Base-by-base conservation (phyloP, 176 grass and related monocot genomes). In the Zea luxurians region DNA sequence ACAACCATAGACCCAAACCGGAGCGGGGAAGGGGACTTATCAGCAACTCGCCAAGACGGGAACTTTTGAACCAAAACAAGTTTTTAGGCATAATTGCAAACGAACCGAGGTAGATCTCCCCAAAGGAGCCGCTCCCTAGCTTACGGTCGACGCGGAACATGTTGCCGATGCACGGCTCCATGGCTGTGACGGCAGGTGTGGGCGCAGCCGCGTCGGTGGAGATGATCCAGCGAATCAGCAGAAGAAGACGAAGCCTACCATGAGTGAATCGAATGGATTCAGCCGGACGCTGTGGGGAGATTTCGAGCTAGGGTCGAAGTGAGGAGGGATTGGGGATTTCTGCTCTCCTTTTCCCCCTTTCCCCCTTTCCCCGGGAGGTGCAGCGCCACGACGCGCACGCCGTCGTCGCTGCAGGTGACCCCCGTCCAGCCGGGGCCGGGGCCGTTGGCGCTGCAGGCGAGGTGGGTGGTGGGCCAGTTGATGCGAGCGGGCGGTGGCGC, bases 111-210 rank as follows among this genome's bases (percentile, higher is more conserved):
- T n/a, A n/a, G n/a, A n/a, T n/a, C n/a, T n/a, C n/a, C n/a, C n/a
- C n/a, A n/a, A n/a, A 91, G 37, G 90, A 92, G 21, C 90, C 90
- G 71, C 90, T 92, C 13, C 90, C 90, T 18, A 92, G 81, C 83
- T 92, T 92, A 66, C 90, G 90, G 84, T 86, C 90, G 13, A 92
- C 80, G 37, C 90, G 83, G 68, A 86, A 92, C 80, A 83, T 92
- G 86, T 89, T 92, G 60, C 90, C 90, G 63, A 92, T 85, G 71
- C 90, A 86, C 63, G 90, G 86, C 71, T 92, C 90, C 90, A 92
- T 92, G 37, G 17, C 59, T 42, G 46, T 63, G 2, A 36, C 68
- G 4, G 43, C 61, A 20, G 4, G n/a, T n/a, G n/a, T n/a, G n/a
- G n/a, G n/a, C n/a, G n/a, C n/a, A n/a, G n/a, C 60, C 21, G 47